Evolutionary conservation across 192 early-diverging fungal genomes (phyloP), one percentile per base, ranked within the genome.

Genomic region (Backusella parvicylindrica): DNA sequence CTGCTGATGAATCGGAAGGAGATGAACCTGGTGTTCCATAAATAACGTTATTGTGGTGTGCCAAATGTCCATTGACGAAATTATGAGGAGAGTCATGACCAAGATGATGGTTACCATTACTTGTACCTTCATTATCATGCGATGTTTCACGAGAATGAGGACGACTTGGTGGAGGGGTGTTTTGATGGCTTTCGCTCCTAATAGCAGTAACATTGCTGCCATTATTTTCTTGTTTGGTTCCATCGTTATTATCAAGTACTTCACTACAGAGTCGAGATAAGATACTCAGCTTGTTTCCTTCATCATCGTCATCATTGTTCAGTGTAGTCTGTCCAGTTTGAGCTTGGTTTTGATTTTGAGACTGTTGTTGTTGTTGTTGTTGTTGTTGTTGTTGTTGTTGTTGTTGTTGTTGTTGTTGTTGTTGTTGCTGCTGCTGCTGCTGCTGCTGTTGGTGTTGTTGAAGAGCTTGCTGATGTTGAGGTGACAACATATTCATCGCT

Each of bases 1-100:
- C 53, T 3, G 49, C 69, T 40, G 74, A 74, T 4, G 78, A 75
- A 36, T 65, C 69, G 37, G 74, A 67, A 26, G 77, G 77, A 5
- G 77, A 79, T 26, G 77, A 78, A 64, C 71, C 71, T 28, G 79
- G 75, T 66, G 79, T 80, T 18, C 75, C 79, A 60, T 80, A 76
- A 12, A 72, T 36, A 38, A 64, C 41, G 30, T 31, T 69, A 9
- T 28, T 71, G 18, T 64, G 40, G 41, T 68, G 70, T 21, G 75
- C 68, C 50, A 76, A 70, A 50, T 80, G 79, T 26, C 79, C 75
- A 64, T 80, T 75, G 13, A 76, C 47, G 67, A 72, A 75, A 21
- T 71, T 76, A 43, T 72, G 75, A 18, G 79, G 66, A 36, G 79
- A 75, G 50, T 80, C 70, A 50, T 72, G 74, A 36, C 65, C 71